phyloP scores from a whole-genome alignment of 1,284 basidiomycete genomes.

The Cutaneotrichosporon cavernicola region DNA sequence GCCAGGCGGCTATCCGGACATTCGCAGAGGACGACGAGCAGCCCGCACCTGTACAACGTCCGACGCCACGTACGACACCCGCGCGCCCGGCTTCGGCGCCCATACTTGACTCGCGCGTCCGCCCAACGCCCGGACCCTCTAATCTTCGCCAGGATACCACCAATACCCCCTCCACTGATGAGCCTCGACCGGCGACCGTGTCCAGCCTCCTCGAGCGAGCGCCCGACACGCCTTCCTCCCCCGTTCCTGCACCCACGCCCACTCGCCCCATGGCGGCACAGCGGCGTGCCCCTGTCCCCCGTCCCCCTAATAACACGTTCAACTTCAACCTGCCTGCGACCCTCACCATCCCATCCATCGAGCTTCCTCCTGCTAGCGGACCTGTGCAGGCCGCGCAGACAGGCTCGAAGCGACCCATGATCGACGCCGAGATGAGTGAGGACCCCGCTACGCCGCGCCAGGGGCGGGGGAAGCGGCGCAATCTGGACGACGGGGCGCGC shows the following conservation, averaged over 20 bases:
- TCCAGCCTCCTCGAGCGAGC: slow-evolving; percentile 16
- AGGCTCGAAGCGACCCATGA: slow-evolving; percentile 24
- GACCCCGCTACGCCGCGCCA: slow-evolving; percentile 17
- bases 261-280: slow-evolving; percentile 1
- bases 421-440: slow-evolving; percentile 25
- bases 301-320: slow-evolving; percentile 18
- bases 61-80: background rate
- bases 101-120: slow-evolving; percentile 8
- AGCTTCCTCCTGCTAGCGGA: slow-evolving; percentile 12
- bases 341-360: slow-evolving; percentile 10
- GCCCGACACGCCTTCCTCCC: slow-evolving; percentile 16
- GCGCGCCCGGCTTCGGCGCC: slow-evolving; percentile 32
- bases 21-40: slow-evolving; percentile 44
- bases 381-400: slow-evolving; percentile 21
- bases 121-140: slow-evolving; percentile 9
- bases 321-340: slow-evolving; percentile 24
- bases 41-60: slow-evolving; percentile 6
- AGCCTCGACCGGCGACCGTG: background rate
- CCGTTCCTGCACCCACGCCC: slow-evolving; percentile 10
- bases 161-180: background rate
- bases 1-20: slow-evolving; percentile 43
- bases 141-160: slow-evolving; percentile 12
- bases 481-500: background rate
- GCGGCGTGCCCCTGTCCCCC: background rate
- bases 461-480: slow-evolving; percentile 23